Percentiles rank a stretch among this genome's conserved stretches.
phyloP scores from a whole-genome alignment of 2,329 filamentous ascomycete species.

The Neonectria faginata region DNA sequence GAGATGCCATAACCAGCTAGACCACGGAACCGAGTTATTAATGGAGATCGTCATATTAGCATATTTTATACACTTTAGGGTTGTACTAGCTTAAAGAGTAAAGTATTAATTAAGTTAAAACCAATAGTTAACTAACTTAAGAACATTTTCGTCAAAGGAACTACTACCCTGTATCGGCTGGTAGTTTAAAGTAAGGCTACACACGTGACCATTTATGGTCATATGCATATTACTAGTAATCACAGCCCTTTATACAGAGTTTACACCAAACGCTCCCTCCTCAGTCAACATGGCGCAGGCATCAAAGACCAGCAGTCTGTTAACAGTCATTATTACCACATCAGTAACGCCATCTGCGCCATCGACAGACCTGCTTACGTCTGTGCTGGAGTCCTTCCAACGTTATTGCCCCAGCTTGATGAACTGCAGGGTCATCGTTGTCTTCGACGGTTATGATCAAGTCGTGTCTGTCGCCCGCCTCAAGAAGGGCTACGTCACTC shows the following conservation, averaged over 20 bases:
- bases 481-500: conserved; percentile 66
- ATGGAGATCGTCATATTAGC: too few relatives aligned
- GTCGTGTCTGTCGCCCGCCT: conserved; percentile 57
- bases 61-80: too few relatives aligned
- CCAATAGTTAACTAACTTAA: too few relatives aligned
- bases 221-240: neutral
- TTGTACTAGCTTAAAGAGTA: too few relatives aligned
- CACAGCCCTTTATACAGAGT: neutral
- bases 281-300: conserved; percentile 27
- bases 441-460: conserved; percentile 65
- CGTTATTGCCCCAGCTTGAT: conserved; percentile 56
- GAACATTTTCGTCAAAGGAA: too few relatives aligned
- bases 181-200: too few relatives aligned
- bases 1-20: neutral
- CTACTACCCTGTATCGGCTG: too few relatives aligned
- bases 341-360: conserved; percentile 67
- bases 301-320: conserved; percentile 10
- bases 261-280: neutral
- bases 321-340: conserved; percentile 62
- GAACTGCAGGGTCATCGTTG: conserved; percentile 60
- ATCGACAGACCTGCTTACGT: conserved; percentile 62
- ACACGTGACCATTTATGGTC: neutral
- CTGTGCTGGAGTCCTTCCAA: conserved; percentile 60
- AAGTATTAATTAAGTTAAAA: too few relatives aligned
- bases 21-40: neutral